Evolutionary conservation across 192 early-diverging fungal species (phyloP), one percentile per base, ranked within the genome.

Genomic region (Globomyces pollinis-pini): DNA sequence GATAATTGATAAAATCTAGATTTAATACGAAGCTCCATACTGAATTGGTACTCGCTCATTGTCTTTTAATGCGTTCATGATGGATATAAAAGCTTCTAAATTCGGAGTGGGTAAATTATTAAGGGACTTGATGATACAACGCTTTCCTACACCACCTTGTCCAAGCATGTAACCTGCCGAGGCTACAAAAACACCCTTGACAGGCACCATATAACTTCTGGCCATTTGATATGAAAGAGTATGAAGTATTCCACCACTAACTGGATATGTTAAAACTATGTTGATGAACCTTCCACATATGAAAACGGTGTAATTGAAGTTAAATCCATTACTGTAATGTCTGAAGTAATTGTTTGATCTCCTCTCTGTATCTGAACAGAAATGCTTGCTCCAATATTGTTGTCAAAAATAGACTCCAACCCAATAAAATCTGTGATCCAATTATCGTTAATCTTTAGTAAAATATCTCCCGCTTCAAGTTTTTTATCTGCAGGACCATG

Each of bases 281-380:
- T n/a, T n/a, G n/a, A n/a, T n/a, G n/a, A n/a, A n/a, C n/a, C n/a
- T 56, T 91, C 87, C 0, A 95, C 84, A 70, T 85, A 89, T 16
- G 84, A 75, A 50, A 85, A 77, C 0, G 93, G 91, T 2, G 91
- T 69, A 81, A 57, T 72, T n/a, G 65, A 29, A 50, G 72, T 69
- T 8, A 75, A 57, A 45, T 72, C 66, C 59, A 70, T 63, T 26
- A 75, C 62, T 15, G 18, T 23, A 2, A 74, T 30, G 12, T 28
- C 43, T 20, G 56, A 15, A 9, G 72, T 69, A 32, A 83, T 73
- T n/a, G 75, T 67, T 31, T 78, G 69, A 26, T 65, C 63, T 3
- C 85, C 86, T 41, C 81, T 44, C 49, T 73, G 71, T 16, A 73
- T 43, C 9, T 7, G 8, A 23, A 73, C 23, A 11, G 28, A 57